Percentiles rank a stretch among this genome's conserved stretches.
Conservation (phyloP, 208 protist species). For the Leishmania aethiopica region DNA sequence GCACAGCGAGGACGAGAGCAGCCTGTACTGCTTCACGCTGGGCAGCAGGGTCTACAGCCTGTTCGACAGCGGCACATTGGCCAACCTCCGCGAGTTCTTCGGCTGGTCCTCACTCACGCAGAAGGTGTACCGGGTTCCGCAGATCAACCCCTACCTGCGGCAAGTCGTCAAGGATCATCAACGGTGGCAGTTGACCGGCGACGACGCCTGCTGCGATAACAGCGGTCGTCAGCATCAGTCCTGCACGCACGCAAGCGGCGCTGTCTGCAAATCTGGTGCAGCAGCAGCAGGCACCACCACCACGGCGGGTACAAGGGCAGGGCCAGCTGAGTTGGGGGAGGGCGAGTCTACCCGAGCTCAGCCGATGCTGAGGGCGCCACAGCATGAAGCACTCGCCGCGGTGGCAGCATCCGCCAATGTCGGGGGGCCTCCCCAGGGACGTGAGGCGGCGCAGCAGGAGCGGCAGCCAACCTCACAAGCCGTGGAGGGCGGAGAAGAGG, state of each 20-base stretch:
- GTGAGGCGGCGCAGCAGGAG: not conserved
- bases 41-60: conserved; percentile 60
- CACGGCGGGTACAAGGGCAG: not conserved
- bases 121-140: conserved; percentile 50
- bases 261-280: not conserved
- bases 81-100: conserved; percentile 63
- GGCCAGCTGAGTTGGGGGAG: conserved; percentile 11
- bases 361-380: conserved; percentile 26
- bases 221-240: conserved; percentile 13
- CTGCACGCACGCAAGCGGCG: not conserved
- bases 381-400: conserved; percentile 28
- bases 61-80: conserved; percentile 54
- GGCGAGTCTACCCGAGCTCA: conserved; percentile 6
- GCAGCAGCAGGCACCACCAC: not conserved
- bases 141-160: conserved; percentile 57
- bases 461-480: not conserved
- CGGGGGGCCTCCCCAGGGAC: not conserved
- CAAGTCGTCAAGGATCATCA: conserved; percentile 51
- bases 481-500: not conserved
- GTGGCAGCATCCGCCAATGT: conserved; percentile 1
- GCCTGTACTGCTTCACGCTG: conserved; percentile 75
- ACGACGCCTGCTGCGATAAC: conserved; percentile 14
- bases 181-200: conserved; percentile 35
- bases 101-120: conserved; percentile 34
- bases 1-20: conserved; percentile 50